These are phyloP conservation scores for Cucumis sativus DNA, from an alignment of 306 rosid genomes.

Conservation along the genomic window Cucumber_9930_V3 NC_026656.2:3622501-3623000, in stretches of 20 bases:
- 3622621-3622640: conserved; percentile 37
- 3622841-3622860: background rate
- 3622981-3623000: conserved; percentile 37
- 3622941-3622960: background rate
- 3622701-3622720: conserved; percentile 56
- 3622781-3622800: background rate
- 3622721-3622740: conserved; percentile 39
- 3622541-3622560: background rate
- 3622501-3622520: background rate
- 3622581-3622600: conserved; percentile 41
- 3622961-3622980: background rate
- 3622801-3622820: background rate
- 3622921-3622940: background rate
- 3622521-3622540: background rate
- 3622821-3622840: background rate
- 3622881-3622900: background rate
- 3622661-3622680: conserved; percentile 58
- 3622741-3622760: conserved; percentile 49
- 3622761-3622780: background rate
- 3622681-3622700: conserved; percentile 49
- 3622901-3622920: background rate
- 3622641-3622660: conserved; percentile 52
- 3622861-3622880: background rate
- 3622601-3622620: conserved; percentile 41
- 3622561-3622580: background rate